Conservation (phyloP, 73 alveolate genomes). For the Tetrahymena elliotti region DNA sequence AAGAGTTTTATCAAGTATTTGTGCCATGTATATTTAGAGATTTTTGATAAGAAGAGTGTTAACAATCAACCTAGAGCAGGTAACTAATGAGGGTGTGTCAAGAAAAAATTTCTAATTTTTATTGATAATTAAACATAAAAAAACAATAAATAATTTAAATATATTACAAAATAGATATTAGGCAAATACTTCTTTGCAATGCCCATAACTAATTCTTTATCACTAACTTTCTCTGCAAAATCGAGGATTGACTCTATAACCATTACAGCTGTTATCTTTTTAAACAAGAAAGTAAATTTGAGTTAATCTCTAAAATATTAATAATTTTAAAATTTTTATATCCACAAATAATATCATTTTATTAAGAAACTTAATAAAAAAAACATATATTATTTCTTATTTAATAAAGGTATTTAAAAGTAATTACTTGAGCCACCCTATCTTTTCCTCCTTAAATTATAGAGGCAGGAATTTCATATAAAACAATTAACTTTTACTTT, state of each 20-base stretch:
- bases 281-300: no score
- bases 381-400: no score
- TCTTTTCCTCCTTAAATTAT: neutral
- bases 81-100: neutral
- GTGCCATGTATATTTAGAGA: neutral
- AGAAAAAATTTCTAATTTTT: neutral
- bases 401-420: no score
- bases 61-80: neutral
- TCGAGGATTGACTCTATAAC: neutral
- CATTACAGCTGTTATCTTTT: neutral
- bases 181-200: neutral
- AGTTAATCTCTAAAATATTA: no score
- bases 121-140: neutral
- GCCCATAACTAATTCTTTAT: neutral
- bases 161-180: neutral
- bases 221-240: neutral
- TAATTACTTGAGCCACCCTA: neutral
- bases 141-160: neutral
- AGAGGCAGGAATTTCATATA: neutral
- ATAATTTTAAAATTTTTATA: no score
- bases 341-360: no score
- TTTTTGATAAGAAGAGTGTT: neutral
- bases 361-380: no score
- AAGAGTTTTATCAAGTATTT: neutral
- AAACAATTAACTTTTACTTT: neutral